Percentiles rank a stretch among this genome's conserved stretches.
Conservation (phyloP, 495 filamentous ascomycete genomes). For the Penicillium mononematosum region DNA sequence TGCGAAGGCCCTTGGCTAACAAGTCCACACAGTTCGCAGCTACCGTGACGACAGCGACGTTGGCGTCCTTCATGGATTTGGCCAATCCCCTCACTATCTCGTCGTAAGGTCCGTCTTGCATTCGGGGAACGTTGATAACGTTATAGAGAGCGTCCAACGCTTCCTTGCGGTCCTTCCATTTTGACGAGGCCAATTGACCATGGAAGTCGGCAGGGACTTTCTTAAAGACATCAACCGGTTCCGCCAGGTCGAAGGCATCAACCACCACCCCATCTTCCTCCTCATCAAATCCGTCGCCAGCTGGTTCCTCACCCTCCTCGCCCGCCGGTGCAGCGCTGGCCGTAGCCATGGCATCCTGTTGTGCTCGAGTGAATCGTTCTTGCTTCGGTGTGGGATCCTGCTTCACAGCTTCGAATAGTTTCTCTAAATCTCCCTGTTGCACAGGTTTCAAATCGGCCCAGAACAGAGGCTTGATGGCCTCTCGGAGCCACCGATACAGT, state of each 20-base stretch:
- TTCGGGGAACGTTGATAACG: conserved; percentile 79
- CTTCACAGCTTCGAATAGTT: conserved; percentile 89
- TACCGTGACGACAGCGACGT: conserved; percentile 89
- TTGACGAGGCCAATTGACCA: conserved; percentile 80
- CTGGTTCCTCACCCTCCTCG: conserved; percentile 49
- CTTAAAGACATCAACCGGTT: conserved; percentile 83
- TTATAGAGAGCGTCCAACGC: conserved; percentile 78
- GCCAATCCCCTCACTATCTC: conserved; percentile 80
- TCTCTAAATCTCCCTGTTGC: conserved; percentile 91
- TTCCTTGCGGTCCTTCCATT: conserved; percentile 99
- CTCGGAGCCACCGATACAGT: conserved; percentile 93
- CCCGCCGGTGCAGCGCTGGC: conserved; percentile 59
- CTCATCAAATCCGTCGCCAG: conserved; percentile 61
- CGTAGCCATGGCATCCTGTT: conserved; percentile 76
- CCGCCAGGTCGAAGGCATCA: conserved; percentile 83
- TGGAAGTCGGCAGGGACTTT: conserved; percentile 79
- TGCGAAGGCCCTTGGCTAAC: conserved; percentile 84
- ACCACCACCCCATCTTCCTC: conserved; percentile 71
- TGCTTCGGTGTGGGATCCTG: conserved; percentile 85
- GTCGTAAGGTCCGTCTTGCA: conserved; percentile 86
- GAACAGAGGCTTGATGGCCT: conserved; percentile 98
- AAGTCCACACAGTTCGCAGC: conserved; percentile 93
- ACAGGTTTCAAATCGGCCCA: conserved; percentile 95
- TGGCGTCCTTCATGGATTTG: conserved; percentile 98
- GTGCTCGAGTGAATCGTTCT: conserved; percentile 81